These are phyloP conservation scores for Mycena haematopus DNA, from an alignment of 768 basidiomycete species.

Conservation along the genomic window DNA sequence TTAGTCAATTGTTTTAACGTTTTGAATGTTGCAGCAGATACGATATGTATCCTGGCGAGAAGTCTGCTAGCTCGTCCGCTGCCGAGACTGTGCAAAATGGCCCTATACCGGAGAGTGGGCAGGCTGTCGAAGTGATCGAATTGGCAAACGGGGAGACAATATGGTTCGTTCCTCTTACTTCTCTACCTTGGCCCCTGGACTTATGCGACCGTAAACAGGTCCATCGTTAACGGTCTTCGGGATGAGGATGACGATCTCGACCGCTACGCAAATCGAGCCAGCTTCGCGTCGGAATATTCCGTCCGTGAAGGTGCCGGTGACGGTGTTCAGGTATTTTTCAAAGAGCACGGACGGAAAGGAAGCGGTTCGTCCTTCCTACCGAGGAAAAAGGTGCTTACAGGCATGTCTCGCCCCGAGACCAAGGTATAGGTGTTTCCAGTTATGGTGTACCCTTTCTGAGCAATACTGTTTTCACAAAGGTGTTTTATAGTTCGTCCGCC, in stretches of 20 bases:
- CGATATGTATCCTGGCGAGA: conserved; percentile 80
- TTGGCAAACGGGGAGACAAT: conserved; percentile 88
- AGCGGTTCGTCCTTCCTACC: conserved; percentile 68
- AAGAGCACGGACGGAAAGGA: conserved; percentile 75
- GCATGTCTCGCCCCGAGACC: conserved; percentile 76
- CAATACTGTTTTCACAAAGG: conserved; percentile 46
- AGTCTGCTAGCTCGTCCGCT: conserved; percentile 38
- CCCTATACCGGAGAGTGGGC: conserved; percentile 52
- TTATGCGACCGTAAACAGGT: conserved; percentile 49
- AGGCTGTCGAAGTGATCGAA: conserved; percentile 81
- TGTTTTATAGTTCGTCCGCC: conserved; percentile 76
- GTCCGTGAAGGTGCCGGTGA: conserved; percentile 56
- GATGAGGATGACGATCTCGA: conserved; percentile 74
- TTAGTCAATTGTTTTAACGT: conserved; percentile 25
- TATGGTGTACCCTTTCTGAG: conserved; percentile 37
- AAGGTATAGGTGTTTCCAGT: conserved; percentile 58
- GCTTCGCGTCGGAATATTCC: conserved; percentile 80
- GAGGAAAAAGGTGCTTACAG: conserved; percentile 61
- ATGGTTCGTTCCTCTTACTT: conserved; percentile 58
- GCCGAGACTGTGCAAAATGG: conserved; percentile 41
- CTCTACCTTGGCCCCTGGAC: background rate
- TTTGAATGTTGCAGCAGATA: conserved; percentile 55
- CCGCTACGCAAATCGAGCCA: conserved; percentile 67
- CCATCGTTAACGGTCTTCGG: conserved; percentile 83
- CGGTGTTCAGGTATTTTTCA: conserved; percentile 75